These are phyloP conservation scores for Neopestalotiopsis sp. DNA, from an alignment of 2,329 filamentous ascomycete species.

Conservation along the genomic window DNA sequence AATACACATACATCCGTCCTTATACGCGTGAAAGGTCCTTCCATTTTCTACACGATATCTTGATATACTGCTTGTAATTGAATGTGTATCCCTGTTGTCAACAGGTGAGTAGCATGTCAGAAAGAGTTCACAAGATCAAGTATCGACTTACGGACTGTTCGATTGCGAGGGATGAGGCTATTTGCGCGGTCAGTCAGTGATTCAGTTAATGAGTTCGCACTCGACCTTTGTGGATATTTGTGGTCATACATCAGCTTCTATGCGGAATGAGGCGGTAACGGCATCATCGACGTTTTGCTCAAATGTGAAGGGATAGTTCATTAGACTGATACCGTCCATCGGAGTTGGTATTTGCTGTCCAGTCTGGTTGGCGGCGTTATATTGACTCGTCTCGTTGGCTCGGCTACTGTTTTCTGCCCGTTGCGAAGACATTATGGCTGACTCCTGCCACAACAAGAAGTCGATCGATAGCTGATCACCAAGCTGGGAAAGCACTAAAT, in stretches of 20 bases:
- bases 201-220: background rate
- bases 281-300: conserved; percentile 20
- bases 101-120: background rate
- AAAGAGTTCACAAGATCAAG: background rate
- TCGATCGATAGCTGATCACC: background rate
- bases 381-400: background rate
- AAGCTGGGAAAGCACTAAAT: background rate
- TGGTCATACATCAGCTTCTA: conserved; percentile 22
- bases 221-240: background rate
- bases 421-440: conserved; percentile 1
- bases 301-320: conserved; percentile 22
- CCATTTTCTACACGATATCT: conserved; percentile 38
- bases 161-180: conserved; percentile 7
- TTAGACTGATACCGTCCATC: conserved; percentile 17
- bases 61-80: conserved; percentile 31
- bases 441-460: background rate
- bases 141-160: conserved; percentile 12
- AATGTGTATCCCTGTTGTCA: conserved; percentile 27
- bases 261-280: conserved; percentile 18
- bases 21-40: conserved; percentile 53
- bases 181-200: background rate
- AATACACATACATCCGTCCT: conserved; percentile 48
- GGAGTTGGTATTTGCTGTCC: conserved; percentile 3
- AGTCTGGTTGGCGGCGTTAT: background rate
- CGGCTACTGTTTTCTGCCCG: conserved; percentile 1